Percentiles rank a stretch among this genome's conserved stretches.
These are phyloP conservation scores for Eustoma russellianum DNA, from an alignment of 257 asterid genomes.

Conservation along the genomic window DNA sequence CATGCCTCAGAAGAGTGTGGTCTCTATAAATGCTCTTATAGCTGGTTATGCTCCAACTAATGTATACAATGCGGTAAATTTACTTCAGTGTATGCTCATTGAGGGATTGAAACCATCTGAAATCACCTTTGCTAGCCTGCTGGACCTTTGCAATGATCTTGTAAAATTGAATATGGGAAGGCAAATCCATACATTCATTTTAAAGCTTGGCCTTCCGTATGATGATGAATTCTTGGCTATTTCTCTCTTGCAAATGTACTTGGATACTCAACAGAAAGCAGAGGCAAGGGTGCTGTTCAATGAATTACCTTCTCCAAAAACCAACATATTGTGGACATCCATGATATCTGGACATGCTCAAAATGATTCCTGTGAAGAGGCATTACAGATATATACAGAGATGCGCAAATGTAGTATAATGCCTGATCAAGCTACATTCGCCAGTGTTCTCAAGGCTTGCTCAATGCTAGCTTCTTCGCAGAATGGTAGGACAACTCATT, in stretches of 20 bases:
- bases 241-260: conserved; percentile 75
- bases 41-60: conserved; percentile 53
- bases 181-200: conserved; percentile 60
- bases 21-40: conserved; percentile 61
- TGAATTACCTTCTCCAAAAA: conserved; percentile 70
- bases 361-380: conserved; percentile 38
- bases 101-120: conserved; percentile 66
- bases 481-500: conserved; percentile 62
- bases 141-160: conserved; percentile 42
- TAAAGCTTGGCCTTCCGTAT: conserved; percentile 49
- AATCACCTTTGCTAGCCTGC: conserved; percentile 79
- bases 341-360: conserved; percentile 63
- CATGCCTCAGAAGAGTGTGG: conserved; percentile 57
- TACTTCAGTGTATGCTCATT: conserved; percentile 41
- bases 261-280: conserved; percentile 24
- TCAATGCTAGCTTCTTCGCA: conserved; percentile 51
- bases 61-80: conserved; percentile 30
- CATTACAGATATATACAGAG: conserved; percentile 48
- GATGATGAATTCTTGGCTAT: conserved; percentile 63
- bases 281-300: conserved; percentile 56
- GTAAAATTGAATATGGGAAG: conserved; percentile 36
- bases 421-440: conserved; percentile 93
- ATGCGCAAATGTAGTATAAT: conserved; percentile 51
- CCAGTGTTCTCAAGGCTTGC: conserved; percentile 71
- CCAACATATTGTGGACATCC: conserved; percentile 77